Percentiles rank a stretch among this genome's conserved stretches.
Evolutionary conservation across 169 alveolate genomes (phyloP).

Genomic region (Plasmodium berghei): DNA sequence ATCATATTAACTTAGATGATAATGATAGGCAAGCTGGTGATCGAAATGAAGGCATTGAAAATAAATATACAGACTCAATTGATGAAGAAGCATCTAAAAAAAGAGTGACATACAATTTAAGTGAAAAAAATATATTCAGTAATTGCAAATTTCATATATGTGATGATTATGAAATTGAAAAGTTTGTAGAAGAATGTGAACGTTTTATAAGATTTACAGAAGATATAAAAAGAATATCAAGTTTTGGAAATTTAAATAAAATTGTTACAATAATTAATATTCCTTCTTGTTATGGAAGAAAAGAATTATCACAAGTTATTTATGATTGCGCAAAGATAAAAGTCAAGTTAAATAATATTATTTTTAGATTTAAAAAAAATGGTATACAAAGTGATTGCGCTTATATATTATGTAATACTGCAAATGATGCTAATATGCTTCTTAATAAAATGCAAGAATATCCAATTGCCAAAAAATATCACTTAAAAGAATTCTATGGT

Average conservation of each 20-base stretch:
- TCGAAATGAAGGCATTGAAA: not conserved
- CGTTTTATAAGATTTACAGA: slow-evolving; percentile 83
- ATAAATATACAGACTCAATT: not conserved
- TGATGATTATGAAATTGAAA: slow-evolving; percentile 86
- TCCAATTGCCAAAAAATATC: slow-evolving; percentile 84
- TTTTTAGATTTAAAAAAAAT: slow-evolving; percentile 84
- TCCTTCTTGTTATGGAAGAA: slow-evolving; percentile 86
- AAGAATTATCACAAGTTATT: slow-evolving; percentile 82
- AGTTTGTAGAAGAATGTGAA: slow-evolving; percentile 88
- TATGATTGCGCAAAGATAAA: slow-evolving; percentile 76
- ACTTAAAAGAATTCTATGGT: slow-evolving; percentile 82
- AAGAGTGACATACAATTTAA: slow-evolving; percentile 19
- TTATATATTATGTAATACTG: slow-evolving; percentile 82
- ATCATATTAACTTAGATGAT: not conserved
- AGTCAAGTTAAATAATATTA: slow-evolving; percentile 81
- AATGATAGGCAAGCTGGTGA: not conserved
- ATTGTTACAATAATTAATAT: slow-evolving; percentile 84
- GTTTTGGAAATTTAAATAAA: slow-evolving; percentile 80
- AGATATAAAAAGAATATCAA: slow-evolving; percentile 84
- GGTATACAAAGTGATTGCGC: slow-evolving; percentile 87
- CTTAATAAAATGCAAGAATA: slow-evolving; percentile 85
- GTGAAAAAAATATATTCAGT: slow-evolving; percentile 77
- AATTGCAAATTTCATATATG: slow-evolving; percentile 83
- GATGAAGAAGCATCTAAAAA: not conserved
- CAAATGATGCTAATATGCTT: slow-evolving; percentile 80